Evolutionary conservation across 2,329 filamentous ascomycete species (phyloP), one percentile per base, ranked within the genome.

Genomic region (Capronia americana): DNA sequence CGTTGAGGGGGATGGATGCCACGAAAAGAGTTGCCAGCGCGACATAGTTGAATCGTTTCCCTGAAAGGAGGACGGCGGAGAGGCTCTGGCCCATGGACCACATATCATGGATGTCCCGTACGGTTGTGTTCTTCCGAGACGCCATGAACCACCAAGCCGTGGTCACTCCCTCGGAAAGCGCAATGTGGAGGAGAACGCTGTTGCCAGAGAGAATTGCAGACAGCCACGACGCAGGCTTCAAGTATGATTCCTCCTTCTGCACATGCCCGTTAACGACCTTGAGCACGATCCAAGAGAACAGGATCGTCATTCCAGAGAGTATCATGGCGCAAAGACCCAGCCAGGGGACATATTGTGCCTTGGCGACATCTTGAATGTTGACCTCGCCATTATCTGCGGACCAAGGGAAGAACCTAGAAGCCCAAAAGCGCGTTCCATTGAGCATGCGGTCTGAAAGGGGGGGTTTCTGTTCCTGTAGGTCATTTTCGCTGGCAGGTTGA

Each of bases 191-290:
- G 10, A 51, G 17, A 20, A 61, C 48, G 58, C 58, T 61, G 58
- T 61, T 61, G 41, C 10, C 58, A 23, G 58, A 61, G 2, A 61
- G 20, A 14, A 61, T 53, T 12, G 58, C 58, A 17, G 58, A 61
- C 41, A 61, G 41, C 58, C 58, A 61, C 4, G 58, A 61, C 7
- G 58, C 58, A 14, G 58, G 58, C 41, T 61, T 61, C 28, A 61
- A 24, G 32, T 61, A 61, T 28, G 41, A 32, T 11, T n/a, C 44
- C 44, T 61, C 6, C 24, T 53, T 28, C 44, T 61, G 41, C 14
- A 26, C 8, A 11, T 61, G 10, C 41, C 23, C 23, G 44, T 61
- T 32, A 26, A 61, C 30, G 38, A 50, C n/a, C 5, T 53, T 7
- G 14, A 61, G 48, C 6, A 61, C 26, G 12, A 61, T 20, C 41